A percentile compares a stretch with the other conserved stretches of the same genome.
Conservation (phyloP, 2,329 filamentous ascomycete species). For the Neofusicoccum laricinum region DNA sequence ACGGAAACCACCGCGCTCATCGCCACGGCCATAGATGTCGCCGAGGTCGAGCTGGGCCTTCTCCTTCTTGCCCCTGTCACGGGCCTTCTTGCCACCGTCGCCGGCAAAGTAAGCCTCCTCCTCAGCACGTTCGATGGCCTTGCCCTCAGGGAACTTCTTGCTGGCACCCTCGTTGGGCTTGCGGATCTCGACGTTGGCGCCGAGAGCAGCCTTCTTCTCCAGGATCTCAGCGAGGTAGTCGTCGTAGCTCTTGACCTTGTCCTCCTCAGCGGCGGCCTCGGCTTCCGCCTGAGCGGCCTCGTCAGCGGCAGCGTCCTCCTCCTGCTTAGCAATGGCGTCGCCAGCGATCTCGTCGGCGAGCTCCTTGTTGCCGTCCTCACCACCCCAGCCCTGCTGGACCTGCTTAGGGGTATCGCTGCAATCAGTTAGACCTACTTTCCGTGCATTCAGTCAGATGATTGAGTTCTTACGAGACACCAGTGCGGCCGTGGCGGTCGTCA, state of each 20-base stretch:
- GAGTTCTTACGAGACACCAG: slow-evolving; percentile 54
- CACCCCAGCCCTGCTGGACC: slow-evolving; percentile 86
- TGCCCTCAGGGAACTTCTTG: slow-evolving; percentile 92
- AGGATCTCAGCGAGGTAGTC: slow-evolving; percentile 79
- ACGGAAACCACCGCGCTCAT: slow-evolving; percentile 47
- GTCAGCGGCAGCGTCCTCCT: slow-evolving; percentile 64
- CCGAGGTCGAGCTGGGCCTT: slow-evolving; percentile 90
- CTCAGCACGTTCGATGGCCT: slow-evolving; percentile 55
- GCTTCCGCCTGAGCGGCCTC: slow-evolving; percentile 41
- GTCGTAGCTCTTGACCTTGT: slow-evolving; percentile 85
- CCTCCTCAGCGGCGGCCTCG: slow-evolving; percentile 58
- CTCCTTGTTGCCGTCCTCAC: slow-evolving; percentile 75
- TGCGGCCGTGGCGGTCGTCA: slow-evolving; percentile 63
- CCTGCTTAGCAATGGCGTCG: slow-evolving; percentile 80
- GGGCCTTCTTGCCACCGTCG: slow-evolving; percentile 70
- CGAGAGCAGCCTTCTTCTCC: slow-evolving; percentile 73
- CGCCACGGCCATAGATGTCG: slow-evolving; percentile 57
- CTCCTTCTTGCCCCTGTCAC: slow-evolving; percentile 86
- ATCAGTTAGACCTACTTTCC: neutral
- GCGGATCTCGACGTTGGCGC: slow-evolving; percentile 69
- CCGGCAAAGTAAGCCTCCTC: slow-evolving; percentile 76
- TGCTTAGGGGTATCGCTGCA: slow-evolving; percentile 78
- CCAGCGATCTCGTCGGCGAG: slow-evolving; percentile 89
- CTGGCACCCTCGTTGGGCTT: slow-evolving; percentile 90
- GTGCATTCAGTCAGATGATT: neutral